phyloP scores from a whole-genome alignment of 768 basidiomycete genomes.

The Tephrocybe sp. region DNA sequence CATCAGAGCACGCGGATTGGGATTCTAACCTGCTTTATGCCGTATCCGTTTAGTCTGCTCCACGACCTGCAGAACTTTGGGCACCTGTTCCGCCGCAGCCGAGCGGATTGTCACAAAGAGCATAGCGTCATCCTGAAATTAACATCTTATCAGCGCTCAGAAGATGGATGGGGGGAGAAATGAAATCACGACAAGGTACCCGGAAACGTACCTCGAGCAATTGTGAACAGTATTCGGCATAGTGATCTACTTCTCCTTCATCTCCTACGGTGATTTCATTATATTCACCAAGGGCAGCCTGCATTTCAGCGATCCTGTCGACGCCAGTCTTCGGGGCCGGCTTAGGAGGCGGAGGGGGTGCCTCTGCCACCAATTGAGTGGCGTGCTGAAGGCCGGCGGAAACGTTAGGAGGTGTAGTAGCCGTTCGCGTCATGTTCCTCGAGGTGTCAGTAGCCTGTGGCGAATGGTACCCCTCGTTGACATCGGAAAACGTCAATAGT shows the following conservation, averaged over 20 bases:
- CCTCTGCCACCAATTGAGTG: slow-evolving; percentile 14
- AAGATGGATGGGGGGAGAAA: neutral
- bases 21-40: slow-evolving; percentile 63
- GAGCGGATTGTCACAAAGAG: slow-evolving; percentile 76
- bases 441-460: slow-evolving; percentile 20
- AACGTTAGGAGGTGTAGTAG: neutral
- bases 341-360: slow-evolving; percentile 55
- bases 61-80: slow-evolving; percentile 79
- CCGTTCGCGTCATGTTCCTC: neutral
- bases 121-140: slow-evolving; percentile 71
- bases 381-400: neutral
- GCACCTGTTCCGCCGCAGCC: slow-evolving; percentile 58
- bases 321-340: slow-evolving; percentile 66
- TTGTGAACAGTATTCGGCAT: slow-evolving; percentile 64
- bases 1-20: neutral
- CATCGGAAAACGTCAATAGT: slow-evolving; percentile 76
- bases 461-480: slow-evolving; percentile 55
- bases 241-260: slow-evolving; percentile 65
- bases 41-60: slow-evolving; percentile 78
- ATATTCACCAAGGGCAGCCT: slow-evolving; percentile 63
- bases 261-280: slow-evolving; percentile 74
- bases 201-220: slow-evolving; percentile 54
- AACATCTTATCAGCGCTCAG: neutral
- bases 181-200: slow-evolving; percentile 2
- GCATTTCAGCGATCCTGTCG: slow-evolving; percentile 72